phyloP scores from a whole-genome alignment of 2,329 filamentous ascomycete species.

The Fusarium sp. region DNA sequence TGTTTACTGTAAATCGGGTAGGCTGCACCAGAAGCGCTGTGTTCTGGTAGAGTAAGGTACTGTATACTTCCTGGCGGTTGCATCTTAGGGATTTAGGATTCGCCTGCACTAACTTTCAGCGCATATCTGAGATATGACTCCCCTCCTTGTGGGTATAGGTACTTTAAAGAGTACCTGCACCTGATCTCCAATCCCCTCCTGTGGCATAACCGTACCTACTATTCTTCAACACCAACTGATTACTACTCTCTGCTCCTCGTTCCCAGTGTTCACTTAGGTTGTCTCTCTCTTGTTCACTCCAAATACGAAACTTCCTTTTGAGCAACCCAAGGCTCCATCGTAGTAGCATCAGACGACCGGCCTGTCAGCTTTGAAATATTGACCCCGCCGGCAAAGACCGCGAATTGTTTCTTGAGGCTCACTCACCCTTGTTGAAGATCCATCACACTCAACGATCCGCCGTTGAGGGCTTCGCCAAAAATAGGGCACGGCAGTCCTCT shows the following conservation, averaged over 20 bases:
- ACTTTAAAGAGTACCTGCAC: constrained; percentile 11
- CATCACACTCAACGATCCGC: neutral
- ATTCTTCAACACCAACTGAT: constrained; percentile 22
- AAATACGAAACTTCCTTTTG: neutral
- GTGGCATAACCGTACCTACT: neutral
- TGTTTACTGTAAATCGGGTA: neutral
- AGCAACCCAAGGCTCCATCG: neutral
- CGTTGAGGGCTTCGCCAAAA: neutral
- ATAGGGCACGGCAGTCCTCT: neutral
- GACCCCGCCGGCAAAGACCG: constrained; percentile 25
- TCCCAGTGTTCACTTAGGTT: neutral
- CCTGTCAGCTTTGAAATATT: neutral
- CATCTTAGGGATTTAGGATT: neutral
- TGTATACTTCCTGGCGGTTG: constrained; percentile 14
- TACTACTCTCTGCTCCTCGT: neutral
- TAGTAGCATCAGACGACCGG: constrained; percentile 4
- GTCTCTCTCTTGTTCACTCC: neutral
- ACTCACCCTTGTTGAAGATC: constrained; percentile 3
- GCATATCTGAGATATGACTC: constrained; percentile 21
- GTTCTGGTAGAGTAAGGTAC: constrained; percentile 20
- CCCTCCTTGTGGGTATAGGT: constrained; percentile 18
- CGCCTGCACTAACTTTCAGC: constrained; percentile 6
- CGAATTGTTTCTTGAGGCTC: neutral
- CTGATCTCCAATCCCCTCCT: constrained; percentile 13
- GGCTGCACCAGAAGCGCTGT: neutral